Conservation (phyloP, 2,329 filamentous ascomycete genomes). For the Epicoccum nigrum region DNA sequence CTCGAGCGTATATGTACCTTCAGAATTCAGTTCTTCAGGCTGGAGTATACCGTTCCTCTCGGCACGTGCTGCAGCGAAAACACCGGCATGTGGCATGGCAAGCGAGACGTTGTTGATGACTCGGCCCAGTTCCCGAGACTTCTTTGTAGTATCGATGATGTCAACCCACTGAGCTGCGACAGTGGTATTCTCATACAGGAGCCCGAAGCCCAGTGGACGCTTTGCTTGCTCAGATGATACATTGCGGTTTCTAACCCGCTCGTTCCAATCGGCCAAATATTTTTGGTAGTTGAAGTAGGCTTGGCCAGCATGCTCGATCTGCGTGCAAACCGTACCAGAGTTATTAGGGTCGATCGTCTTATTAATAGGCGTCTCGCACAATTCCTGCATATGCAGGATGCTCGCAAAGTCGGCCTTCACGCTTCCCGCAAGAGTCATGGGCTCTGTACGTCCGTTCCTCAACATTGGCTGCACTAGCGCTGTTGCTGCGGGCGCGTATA, state of each 20-base stretch:
- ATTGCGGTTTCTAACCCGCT: constrained; percentile 54
- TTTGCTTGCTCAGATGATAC: constrained; percentile 51
- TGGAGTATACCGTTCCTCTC: constrained; percentile 71
- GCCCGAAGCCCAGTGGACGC: constrained; percentile 66
- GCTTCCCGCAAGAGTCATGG: constrained; percentile 58
- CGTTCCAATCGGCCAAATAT: constrained; percentile 64
- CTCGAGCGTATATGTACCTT: constrained; percentile 70
- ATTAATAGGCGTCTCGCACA: constrained; percentile 67
- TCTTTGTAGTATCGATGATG: constrained; percentile 59
- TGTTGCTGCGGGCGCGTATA: constrained; percentile 79
- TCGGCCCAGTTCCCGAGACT: constrained; percentile 58
- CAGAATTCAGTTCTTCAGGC: constrained; percentile 62
- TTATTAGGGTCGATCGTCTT: constrained; percentile 20
- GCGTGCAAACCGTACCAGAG: constrained; percentile 64
- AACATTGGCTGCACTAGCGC: constrained; percentile 77
- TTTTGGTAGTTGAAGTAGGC: constrained; percentile 71
- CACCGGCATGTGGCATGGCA: constrained; percentile 75
- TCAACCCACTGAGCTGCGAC: constrained; percentile 73
- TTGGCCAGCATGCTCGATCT: constrained; percentile 72
- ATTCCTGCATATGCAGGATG: constrained; percentile 57
- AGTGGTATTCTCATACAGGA: constrained; percentile 75
- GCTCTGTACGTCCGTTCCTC: constrained; percentile 61
- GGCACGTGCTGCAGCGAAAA: constrained; percentile 69
- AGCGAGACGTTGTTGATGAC: constrained; percentile 78
- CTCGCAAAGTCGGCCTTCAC: constrained; percentile 71